Evolutionary conservation across 1,284 basidiomycete species (phyloP), one percentile per base, ranked within the genome.

Genomic region (Rhodotorula sp.): DNA sequence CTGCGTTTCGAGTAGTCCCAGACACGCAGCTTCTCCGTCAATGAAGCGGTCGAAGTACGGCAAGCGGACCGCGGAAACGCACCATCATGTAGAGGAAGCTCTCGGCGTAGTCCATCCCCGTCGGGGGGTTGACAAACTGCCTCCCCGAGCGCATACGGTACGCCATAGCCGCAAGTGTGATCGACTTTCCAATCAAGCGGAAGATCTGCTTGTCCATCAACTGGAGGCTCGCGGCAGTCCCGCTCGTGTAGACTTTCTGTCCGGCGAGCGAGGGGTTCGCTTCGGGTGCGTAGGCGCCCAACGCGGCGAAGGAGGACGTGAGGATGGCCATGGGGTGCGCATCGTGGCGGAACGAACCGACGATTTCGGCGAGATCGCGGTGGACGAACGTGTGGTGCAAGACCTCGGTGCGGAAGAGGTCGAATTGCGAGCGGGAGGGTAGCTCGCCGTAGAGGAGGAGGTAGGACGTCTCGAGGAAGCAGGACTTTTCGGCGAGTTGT

Each of bases 201-300:
- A 88, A 91, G 62, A 94, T 93, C 78, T 94, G 92, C 82, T 90
- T 91, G 80, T 94, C 92, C 88, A 94, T 90, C 55, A 86, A 84
- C 39, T 84, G 87, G 7, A 93, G 89, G 89, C 15, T 47, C 0
- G 78, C 83, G 11, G 73, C 62, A 29, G 64, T 73, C 15, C 73
- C 72, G 10, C 48, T 34, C 6, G 90, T 91, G 80, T 84, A 94
- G 52, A 94, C 82, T 24, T 80, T 87, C 79, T 94, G 92, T 10
- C 92, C 92, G 88, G 71, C 74, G n/a, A 80, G 73, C 5, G 78
- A 74, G 4, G 79, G 79, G 68, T 80, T 80, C 19, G 78, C 79
- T 54, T 74, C 72, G 19, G 67, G 84, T 73, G 92, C 91, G 79
- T 91, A 92, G 15, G 90, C 91, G 13, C 91, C 91, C 34, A 93